Percentiles rank a stretch among this genome's conserved stretches.
Conservation (phyloP, 805 yeast species). For the Yamadazyma endophytica region DNA sequence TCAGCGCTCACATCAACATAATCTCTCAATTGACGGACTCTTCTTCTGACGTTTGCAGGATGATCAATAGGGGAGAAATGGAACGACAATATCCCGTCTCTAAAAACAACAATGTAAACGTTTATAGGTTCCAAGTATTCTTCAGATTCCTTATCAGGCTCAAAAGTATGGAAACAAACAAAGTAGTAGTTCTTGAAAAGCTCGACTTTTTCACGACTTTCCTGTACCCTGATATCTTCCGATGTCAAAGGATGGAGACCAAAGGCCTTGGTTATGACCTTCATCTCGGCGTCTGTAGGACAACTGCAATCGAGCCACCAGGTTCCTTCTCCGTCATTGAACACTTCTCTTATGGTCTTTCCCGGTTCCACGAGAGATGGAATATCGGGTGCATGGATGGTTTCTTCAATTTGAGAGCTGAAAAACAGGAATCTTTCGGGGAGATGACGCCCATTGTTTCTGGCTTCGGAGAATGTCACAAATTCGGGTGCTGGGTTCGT, state of each 20-base stretch:
- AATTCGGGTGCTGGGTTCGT: conserved; percentile 8
- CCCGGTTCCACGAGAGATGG: conserved; percentile 69
- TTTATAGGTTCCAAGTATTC: conserved; percentile 80
- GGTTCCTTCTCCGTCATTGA: conserved; percentile 66
- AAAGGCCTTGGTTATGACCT: conserved; percentile 84
- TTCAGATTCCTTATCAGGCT: conserved; percentile 73
- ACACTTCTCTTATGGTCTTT: conserved; percentile 62
- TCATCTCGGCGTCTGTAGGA: conserved; percentile 95
- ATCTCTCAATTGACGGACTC: conserved; percentile 75
- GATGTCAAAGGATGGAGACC: conserved; percentile 98
- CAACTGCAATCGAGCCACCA: conserved; percentile 97
- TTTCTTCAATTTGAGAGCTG: conserved; percentile 76
- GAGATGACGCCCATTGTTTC: conserved; percentile 6
- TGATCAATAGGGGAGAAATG: conserved; percentile 58
- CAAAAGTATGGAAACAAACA: conserved; percentile 96
- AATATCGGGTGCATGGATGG: conserved; percentile 84
- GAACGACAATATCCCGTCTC: conserved; percentile 56
- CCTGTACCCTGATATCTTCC: conserved; percentile 95
- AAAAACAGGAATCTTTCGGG: conserved; percentile 86
- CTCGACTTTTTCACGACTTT: conserved; percentile 95
- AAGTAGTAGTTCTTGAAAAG: conserved; percentile 85
- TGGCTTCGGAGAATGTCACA: conserved; percentile 6
- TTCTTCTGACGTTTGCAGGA: conserved; percentile 69
- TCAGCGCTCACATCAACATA: conserved; percentile 75
- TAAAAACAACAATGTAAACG: conserved; percentile 63